A percentile compares a stretch with the other conserved stretches of the same genome.
phyloP scores from a whole-genome alignment of 2,329 filamentous ascomycete species.

The Exophiala sp. region DNA sequence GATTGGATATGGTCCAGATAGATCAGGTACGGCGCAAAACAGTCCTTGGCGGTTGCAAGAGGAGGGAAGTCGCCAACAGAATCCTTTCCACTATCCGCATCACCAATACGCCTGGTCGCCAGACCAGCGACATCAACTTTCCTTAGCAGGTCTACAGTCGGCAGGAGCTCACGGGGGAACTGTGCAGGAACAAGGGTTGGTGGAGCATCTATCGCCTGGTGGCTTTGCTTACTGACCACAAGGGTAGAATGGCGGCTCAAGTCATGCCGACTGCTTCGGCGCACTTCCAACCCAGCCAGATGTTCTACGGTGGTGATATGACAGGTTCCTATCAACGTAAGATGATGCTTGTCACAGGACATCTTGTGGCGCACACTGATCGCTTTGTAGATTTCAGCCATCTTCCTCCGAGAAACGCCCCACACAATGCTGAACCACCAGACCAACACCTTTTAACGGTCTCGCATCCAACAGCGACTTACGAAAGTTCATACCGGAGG shows the following conservation, averaged over 20 bases:
- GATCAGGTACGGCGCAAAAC: conserved; percentile 2
- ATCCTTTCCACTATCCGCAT: conserved; percentile 2
- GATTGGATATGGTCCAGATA: conserved; percentile 5
- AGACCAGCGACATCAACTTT: conserved; percentile 1
- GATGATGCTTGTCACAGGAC: not conserved
- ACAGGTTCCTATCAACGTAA: conserved; percentile 7
- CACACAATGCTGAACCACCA: conserved; percentile 10
- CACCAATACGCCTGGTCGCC: conserved; percentile 13
- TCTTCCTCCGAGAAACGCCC: conserved; percentile 4
- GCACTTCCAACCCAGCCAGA: conserved; percentile 11
- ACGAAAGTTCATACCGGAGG: conserved; percentile 13
- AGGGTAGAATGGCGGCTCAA: conserved; percentile 23
- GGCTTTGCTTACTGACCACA: conserved; percentile 1
- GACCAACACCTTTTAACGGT: conserved; percentile 15
- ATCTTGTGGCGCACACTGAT: conserved; percentile 5
- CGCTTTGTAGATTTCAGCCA: conserved; percentile 7
- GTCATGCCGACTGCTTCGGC: conserved; percentile 14
- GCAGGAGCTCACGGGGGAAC: conserved; percentile 7
- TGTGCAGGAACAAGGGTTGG: conserved; percentile 18
- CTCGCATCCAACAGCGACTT: conserved; percentile 8
- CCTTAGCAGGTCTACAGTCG: conserved; percentile 1
- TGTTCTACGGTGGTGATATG: conserved; percentile 17
- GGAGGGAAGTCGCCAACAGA: conserved; percentile 1
- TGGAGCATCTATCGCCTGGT: not conserved
- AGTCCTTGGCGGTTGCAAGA: conserved; percentile 10